Conservation (phyloP, 2,329 filamentous ascomycete species). For the Lachnellula hyalina region DNA sequence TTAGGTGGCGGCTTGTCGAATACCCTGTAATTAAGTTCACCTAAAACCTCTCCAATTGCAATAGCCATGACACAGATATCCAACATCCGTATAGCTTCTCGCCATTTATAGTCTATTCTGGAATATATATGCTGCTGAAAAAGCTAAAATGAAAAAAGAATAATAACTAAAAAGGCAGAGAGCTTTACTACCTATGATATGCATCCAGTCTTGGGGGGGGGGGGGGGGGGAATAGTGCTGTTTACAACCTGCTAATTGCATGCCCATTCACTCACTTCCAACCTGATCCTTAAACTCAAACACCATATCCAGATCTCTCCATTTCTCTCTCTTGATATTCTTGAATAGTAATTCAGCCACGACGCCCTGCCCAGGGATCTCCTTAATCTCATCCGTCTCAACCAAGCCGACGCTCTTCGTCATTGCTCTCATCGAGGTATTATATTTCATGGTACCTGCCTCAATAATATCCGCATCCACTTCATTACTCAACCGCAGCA, state of each 20-base stretch:
- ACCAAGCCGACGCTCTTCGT: conserved; percentile 11
- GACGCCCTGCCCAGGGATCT: conserved; percentile 19
- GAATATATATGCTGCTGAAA: no score
- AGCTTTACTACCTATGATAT: no score
- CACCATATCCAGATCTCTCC: conserved; percentile 3
- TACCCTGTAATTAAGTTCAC: conserved; percentile 1
- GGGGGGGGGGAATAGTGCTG: no score
- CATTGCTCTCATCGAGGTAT: conserved; percentile 13
- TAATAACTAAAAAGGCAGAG: no score
- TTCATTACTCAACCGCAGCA: conserved; percentile 15
- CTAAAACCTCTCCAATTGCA: no score
- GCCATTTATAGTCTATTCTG: no score
- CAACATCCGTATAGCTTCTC: no score
- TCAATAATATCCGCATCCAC: conserved; percentile 7
- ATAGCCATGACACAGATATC: no score
- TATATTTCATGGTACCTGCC: conserved; percentile 14
- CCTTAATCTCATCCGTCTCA: conserved; percentile 23
- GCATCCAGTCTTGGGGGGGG: no score
- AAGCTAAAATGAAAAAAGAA: no score
- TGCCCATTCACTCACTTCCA: not conserved
- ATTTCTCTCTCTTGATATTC: conserved; percentile 7
- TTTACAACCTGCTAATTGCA: not conserved
- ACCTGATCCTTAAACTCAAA: conserved; percentile 4
- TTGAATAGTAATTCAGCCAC: conserved; percentile 20
- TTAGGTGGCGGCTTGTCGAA: not conserved